Evolutionary conservation across 306 rosid species (phyloP).

Genomic region (Sindora glabra): DNA sequence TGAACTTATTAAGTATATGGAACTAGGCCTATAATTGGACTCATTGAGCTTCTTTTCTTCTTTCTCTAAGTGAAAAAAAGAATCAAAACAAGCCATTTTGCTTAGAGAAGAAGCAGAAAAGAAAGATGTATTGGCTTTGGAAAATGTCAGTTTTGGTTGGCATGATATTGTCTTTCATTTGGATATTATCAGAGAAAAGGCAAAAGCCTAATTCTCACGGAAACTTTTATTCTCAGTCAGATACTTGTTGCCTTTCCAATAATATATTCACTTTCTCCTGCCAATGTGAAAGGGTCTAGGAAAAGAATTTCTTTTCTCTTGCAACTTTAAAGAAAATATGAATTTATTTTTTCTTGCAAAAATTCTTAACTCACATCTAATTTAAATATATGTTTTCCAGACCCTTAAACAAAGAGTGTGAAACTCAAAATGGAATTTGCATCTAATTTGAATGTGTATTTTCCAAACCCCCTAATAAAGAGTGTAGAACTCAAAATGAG

Average conservation of each 20-base stretch:
- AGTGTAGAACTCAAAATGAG: too few species aligned
- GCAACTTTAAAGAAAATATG: too few species aligned
- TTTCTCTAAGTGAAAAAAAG: slow-evolving; percentile 33
- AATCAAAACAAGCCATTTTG: slow-evolving; percentile 45
- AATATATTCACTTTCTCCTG: slow-evolving; percentile 3
- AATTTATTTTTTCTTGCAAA: too few species aligned
- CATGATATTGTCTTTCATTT: slow-evolving; percentile 7
- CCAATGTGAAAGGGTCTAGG: slow-evolving; percentile 6
- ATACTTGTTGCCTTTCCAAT: slow-evolving; percentile 26
- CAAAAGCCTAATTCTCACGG: slow-evolving; percentile 26
- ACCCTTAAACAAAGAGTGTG: too few species aligned
- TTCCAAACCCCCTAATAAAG: too few species aligned
- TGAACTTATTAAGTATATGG: slow-evolving; percentile 29
- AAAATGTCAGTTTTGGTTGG: slow-evolving; percentile 41
- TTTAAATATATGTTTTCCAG: too few species aligned
- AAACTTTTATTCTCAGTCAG: slow-evolving; percentile 35
- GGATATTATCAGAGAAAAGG: slow-evolving; percentile 18
- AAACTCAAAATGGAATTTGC: too few species aligned
- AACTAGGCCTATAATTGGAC: slow-evolving; percentile 38
- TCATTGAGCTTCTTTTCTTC: slow-evolving; percentile 23
- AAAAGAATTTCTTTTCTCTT: slow-evolving; percentile 18
- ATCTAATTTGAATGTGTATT: too few species aligned
- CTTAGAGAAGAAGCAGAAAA: slow-evolving; percentile 40
- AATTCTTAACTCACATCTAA: too few species aligned
- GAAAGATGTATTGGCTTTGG: slow-evolving; percentile 50